A percentile compares a stretch with the other conserved stretches of the same genome.
Evolutionary conservation across 345 rosid species (phyloP).

Genomic region (Kandelia obovata): DNA sequence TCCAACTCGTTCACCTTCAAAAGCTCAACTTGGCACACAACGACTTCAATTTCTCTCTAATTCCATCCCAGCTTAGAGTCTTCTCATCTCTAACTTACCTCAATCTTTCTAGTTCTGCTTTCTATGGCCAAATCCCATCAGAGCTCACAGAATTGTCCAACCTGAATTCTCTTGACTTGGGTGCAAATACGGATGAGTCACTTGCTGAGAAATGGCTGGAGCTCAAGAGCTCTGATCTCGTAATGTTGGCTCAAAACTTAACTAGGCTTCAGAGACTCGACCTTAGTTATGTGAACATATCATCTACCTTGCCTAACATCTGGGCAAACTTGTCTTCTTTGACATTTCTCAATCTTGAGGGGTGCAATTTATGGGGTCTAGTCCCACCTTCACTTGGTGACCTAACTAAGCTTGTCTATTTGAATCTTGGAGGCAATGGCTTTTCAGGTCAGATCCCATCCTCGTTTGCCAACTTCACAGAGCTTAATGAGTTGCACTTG

Average conservation of each 20-base stretch:
- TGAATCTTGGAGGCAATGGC: not conserved
- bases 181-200: not conserved
- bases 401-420: not conserved
- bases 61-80: not conserved
- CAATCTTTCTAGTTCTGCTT: conserved; percentile 1
- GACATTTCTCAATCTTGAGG: not conserved
- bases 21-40: conserved; percentile 18
- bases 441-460: not conserved
- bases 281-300: not conserved
- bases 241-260: not conserved
- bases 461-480: not conserved
- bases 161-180: conserved; percentile 10
- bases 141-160: conserved; percentile 3
- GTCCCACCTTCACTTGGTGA: not conserved
- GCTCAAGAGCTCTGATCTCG: not conserved
- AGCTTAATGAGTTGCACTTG: not conserved
- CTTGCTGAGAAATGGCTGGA: not conserved
- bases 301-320: not conserved
- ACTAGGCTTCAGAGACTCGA: not conserved
- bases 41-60: conserved; percentile 16
- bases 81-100: conserved; percentile 11
- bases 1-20: conserved; percentile 16
- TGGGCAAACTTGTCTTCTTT: not conserved
- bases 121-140: conserved; percentile 17
- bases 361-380: not conserved